Evolutionary conservation across 1,139 yeast species (phyloP).

Genomic region (Sugiyamaella xylanicola): DNA sequence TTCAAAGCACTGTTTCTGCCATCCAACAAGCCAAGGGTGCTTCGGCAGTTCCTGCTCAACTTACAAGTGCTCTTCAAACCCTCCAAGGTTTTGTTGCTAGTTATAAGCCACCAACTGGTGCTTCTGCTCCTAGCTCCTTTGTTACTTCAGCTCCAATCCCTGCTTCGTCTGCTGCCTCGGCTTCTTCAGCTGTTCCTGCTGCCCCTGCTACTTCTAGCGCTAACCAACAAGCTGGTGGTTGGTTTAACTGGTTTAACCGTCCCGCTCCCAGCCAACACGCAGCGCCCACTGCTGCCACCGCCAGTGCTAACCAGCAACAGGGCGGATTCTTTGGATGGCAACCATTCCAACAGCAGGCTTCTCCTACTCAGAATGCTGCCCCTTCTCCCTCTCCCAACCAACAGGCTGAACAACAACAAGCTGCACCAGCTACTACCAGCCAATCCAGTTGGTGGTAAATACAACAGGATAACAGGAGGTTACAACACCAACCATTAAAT

Average conservation of each 20-base stretch:
- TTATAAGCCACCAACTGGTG: conserved; percentile 4
- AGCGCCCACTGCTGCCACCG: not conserved
- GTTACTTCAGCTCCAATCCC: not conserved
- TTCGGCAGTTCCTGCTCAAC: not conserved
- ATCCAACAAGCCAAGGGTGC: conserved; percentile 8
- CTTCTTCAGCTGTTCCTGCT: not conserved
- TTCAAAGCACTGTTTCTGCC: not conserved
- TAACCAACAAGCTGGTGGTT: not conserved
- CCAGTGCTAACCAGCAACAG: not conserved
- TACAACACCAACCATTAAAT: too few relatives aligned
- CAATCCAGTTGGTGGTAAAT: not conserved
- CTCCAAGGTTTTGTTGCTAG: conserved; percentile 2
- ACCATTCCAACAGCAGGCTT: not conserved
- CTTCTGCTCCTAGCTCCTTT: not conserved
- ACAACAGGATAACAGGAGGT: too few relatives aligned
- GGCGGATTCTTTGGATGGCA: not conserved
- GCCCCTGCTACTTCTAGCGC: not conserved
- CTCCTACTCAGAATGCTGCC: not conserved
- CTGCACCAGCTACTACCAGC: not conserved
- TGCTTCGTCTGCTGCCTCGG: not conserved
- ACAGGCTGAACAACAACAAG: not conserved
- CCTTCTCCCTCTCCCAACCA: not conserved
- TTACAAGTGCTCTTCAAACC: not conserved
- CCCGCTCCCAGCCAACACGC: not conserved
- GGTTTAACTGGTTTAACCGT: not conserved